phyloP scores from a whole-genome alignment of 164 flowering plant species.

The Houttuynia cordata region DNA sequence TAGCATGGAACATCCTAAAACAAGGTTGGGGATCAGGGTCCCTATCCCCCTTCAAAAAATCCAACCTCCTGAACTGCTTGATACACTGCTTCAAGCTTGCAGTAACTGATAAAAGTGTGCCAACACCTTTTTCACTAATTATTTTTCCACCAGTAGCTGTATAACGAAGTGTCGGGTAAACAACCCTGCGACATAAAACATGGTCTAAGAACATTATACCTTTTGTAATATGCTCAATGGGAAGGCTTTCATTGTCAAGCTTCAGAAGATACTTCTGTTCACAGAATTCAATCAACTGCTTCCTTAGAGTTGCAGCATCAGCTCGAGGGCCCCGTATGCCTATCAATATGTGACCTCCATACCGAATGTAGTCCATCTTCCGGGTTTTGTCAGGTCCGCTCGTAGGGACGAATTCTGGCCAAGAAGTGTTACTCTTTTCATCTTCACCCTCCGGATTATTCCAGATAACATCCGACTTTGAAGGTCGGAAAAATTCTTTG shows the following conservation, averaged over 20 bases:
- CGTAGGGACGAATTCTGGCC: conserved; percentile 98
- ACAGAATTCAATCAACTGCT: conserved; percentile 81
- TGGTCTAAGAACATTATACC: conserved; percentile 98
- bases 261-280: conserved; percentile 81
- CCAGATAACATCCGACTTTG: conserved; percentile 92
- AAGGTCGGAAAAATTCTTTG: conserved; percentile 74
- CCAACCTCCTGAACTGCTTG: conserved; percentile 74
- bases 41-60: conserved; percentile 79
- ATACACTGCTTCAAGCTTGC: conserved; percentile 95
- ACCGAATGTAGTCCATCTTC: conserved; percentile 82
- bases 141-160: conserved; percentile 98
- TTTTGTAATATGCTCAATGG: conserved; percentile 92
- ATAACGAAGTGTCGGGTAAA: conserved; percentile 90
- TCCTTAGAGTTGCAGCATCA: conserved; percentile 81
- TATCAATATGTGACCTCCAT: conserved; percentile 87
- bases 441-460: conserved; percentile 73
- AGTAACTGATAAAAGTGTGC: conserved; percentile 80
- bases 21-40: conserved; percentile 99
- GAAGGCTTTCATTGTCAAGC: conserved; percentile 82
- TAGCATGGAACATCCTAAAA: conserved; percentile 96
- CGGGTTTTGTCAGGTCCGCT: conserved; percentile 96
- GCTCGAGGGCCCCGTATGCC: conserved; percentile 91
- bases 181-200: conserved; percentile 82
- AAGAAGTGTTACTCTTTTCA: conserved; percentile 89
- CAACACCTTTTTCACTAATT: conserved; percentile 95